Percentiles rank a stretch among this genome's conserved stretches.
Conservation (phyloP, 208 protist species). For the Trypanosoma congolense region DNA sequence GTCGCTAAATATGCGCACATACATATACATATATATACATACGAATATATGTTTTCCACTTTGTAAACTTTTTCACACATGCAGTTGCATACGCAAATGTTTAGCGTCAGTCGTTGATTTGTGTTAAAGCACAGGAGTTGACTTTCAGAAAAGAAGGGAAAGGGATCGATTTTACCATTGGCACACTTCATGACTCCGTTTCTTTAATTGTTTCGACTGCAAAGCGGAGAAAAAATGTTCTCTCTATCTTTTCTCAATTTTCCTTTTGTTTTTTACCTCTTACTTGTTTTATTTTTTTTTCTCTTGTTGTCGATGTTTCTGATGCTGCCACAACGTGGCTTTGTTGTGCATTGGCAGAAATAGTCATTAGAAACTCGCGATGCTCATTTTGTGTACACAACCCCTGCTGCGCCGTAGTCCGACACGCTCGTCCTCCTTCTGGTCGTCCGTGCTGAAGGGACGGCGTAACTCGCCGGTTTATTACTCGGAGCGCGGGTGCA, state of each 20-base stretch:
- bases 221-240: no score
- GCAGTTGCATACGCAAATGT: neutral
- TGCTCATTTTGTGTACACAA: conserved; percentile 2
- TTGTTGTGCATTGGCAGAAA: neutral
- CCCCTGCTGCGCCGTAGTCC: conserved; percentile 1
- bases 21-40: neutral
- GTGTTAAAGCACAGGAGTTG: no score
- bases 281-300: conserved; percentile 14
- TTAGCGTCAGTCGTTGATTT: no score
- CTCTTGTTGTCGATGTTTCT: conserved; percentile 5
- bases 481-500: conserved; percentile 40
- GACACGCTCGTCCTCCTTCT: conserved; percentile 23
- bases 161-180: no score
- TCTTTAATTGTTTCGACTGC: no score
- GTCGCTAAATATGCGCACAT: neutral
- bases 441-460: conserved; percentile 27
- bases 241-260: neutral
- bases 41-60: neutral
- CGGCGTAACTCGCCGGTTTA: conserved; percentile 46
- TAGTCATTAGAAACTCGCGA: neutral
- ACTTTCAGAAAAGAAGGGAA: no score
- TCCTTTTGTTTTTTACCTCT: neutral
- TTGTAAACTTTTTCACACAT: neutral
- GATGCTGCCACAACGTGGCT: neutral
- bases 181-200: no score